phyloP scores from a whole-genome alignment of 1,284 basidiomycete species.

The Puccinia hordei region DNA sequence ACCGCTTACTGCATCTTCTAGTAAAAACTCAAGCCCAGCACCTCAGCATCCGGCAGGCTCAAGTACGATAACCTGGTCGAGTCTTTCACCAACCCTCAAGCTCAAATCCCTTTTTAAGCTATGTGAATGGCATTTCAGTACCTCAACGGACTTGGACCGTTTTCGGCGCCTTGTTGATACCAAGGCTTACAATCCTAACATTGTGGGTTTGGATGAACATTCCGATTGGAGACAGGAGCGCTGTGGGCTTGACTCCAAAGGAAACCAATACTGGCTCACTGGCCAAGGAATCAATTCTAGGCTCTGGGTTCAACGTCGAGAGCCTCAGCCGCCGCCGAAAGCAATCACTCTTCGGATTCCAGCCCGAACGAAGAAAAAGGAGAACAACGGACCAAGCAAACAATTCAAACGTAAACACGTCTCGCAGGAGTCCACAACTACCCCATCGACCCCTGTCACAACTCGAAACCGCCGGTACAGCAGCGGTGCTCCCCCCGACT shows the following conservation, averaged over 20 bases:
- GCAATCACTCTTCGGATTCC: conserved; percentile 35
- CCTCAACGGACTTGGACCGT: conserved; percentile 36
- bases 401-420: conserved; percentile 9
- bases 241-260: conserved; percentile 31
- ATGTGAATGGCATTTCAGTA: conserved; percentile 49
- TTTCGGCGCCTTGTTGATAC: conserved; percentile 41
- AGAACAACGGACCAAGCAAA: conserved; percentile 1
- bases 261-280: conserved; percentile 43
- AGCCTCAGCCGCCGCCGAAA: conserved; percentile 27
- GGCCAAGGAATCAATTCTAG: conserved; percentile 34
- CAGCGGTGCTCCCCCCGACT: background rate
- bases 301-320: conserved; percentile 44
- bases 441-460: background rate
- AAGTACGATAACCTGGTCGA: conserved; percentile 36
- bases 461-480: background rate
- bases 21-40: conserved; percentile 4
- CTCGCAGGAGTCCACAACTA: background rate
- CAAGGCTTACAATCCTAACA: conserved; percentile 16
- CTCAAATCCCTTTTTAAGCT: conserved; percentile 26
- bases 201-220: conserved; percentile 18
- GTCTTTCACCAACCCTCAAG: conserved; percentile 26
- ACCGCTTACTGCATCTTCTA: background rate
- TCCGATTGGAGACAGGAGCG: conserved; percentile 46
- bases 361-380: background rate
- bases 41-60: conserved; percentile 6